Base-by-base conservation (phyloP, 352 stramenopile species). In the Pythium dissotocum region DNA sequence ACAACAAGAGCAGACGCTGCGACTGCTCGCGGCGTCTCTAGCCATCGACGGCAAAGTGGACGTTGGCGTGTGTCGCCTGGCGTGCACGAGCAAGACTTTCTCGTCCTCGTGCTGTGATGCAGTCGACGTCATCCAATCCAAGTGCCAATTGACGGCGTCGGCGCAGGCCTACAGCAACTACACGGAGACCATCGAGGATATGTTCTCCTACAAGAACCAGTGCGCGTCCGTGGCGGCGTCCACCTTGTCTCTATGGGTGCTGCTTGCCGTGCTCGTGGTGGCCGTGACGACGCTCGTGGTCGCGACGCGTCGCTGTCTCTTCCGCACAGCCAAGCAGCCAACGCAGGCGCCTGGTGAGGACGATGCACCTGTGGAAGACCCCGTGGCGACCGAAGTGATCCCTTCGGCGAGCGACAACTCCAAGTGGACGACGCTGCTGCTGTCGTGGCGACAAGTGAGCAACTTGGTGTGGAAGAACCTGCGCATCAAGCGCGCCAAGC, bases 131-230 rank as follows among this genome's bases (percentile, higher is more conserved):
- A 44, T 61, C 26, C 46, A 28, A 4, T 6, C 38, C 0, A 66
- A 51, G 48, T 89, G 80, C 58, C 46, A 75, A 13, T 65, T 79
- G 14, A 72, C 66, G 4, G 65, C 67, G 14, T 40, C 58, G 9
- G 67, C 61, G 36, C 67, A 81, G 26, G 26, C 59, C 5, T 79
- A 79, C 61, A 83, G 75, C 68, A 75, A 83, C 42, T 62, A 69
- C 21, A 63, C 62, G 10, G 48, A 58, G 0, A 71, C 84, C 28
- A 74, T 89, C 33, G 71, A 87, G 28, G 46, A 63, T 13, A 75
- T 71, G 9, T 71, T 89, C 49, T 74, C 61, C 6, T 59, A 79
- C 30, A 61, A 79, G 21, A 70, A 76, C 40, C 68, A 82, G 32
- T 89, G 80, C 49, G 66, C 69, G 1, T 26, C 53, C n/a, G 61